Conservation (phyloP, 495 filamentous ascomycete species). For the Amniculicola lignicola region DNA sequence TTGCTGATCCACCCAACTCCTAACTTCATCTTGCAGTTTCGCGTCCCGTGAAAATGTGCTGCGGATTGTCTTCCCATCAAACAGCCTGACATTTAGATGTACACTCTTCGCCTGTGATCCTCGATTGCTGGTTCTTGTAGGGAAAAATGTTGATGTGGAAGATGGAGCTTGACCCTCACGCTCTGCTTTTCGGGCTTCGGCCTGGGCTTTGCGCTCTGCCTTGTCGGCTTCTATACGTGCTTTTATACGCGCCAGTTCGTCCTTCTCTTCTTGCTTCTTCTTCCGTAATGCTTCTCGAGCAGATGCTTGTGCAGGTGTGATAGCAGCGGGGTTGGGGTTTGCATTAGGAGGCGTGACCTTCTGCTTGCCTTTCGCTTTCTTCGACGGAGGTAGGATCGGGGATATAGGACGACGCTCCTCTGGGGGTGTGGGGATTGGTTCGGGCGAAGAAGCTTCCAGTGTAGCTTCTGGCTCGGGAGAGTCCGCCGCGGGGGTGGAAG, state of each 20-base stretch:
- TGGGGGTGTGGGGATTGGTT: conserved; percentile 11
- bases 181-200: conserved; percentile 47
- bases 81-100: conserved; percentile 77
- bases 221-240: conserved; percentile 53
- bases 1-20: conserved; percentile 67
- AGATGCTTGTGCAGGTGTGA: conserved; percentile 26
- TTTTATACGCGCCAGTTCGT: conserved; percentile 39
- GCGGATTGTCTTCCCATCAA: conserved; percentile 78
- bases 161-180: background rate
- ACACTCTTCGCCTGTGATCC: conserved; percentile 38
- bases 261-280: conserved; percentile 35
- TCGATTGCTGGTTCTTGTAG: conserved; percentile 17
- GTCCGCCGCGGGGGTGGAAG: background rate
- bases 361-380: conserved; percentile 35
- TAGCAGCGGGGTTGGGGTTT: conserved; percentile 17
- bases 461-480: background rate
- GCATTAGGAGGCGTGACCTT: conserved; percentile 22
- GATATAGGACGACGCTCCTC: conserved; percentile 1
- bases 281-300: conserved; percentile 29
- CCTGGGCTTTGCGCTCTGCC: conserved; percentile 54
- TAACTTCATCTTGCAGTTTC: conserved; percentile 65
- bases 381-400: conserved; percentile 8
- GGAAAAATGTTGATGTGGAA: background rate
- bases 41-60: conserved; percentile 57
- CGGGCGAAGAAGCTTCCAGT: background rate